phyloP scores from a whole-genome alignment of 78 protist species.

The Dictyostelium firmibasis region DNA sequence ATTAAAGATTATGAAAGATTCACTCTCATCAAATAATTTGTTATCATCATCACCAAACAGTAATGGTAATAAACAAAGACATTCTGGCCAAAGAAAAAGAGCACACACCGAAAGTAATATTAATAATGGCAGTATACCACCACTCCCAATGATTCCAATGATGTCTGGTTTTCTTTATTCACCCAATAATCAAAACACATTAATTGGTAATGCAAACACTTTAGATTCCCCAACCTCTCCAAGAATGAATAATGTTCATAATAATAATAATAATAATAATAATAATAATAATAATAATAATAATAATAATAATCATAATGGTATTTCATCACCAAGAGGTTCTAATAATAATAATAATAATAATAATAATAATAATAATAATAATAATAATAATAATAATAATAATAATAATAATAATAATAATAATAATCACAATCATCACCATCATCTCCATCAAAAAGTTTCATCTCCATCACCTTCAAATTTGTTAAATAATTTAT shows the following conservation, averaged over 20 bases:
- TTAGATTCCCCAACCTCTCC: neutral
- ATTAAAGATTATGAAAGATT: conserved; percentile 18
- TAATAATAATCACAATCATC: neutral
- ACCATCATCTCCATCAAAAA: neutral
- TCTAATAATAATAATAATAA: neutral
- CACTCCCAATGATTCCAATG: conserved; percentile 28
- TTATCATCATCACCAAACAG: neutral
- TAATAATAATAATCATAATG: neutral
- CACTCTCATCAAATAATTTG: neutral
- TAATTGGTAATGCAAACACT: neutral
- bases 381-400: neutral
- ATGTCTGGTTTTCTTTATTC: neutral
- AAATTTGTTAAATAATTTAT: neutral
- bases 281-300: neutral
- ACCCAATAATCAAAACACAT: neutral
- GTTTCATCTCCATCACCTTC: neutral
- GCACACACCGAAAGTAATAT: neutral
- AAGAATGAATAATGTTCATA: neutral
- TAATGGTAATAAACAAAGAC: neutral
- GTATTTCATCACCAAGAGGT: neutral
- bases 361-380: neutral
- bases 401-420: too few species aligned
- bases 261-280: neutral
- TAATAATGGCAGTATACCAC: conserved; percentile 18
- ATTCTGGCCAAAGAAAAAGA: neutral